Percentiles rank a stretch among this genome's conserved stretches.
Conservation (phyloP, 2,329 filamentous ascomycete genomes). For the Arthrobotrys conoides region DNA sequence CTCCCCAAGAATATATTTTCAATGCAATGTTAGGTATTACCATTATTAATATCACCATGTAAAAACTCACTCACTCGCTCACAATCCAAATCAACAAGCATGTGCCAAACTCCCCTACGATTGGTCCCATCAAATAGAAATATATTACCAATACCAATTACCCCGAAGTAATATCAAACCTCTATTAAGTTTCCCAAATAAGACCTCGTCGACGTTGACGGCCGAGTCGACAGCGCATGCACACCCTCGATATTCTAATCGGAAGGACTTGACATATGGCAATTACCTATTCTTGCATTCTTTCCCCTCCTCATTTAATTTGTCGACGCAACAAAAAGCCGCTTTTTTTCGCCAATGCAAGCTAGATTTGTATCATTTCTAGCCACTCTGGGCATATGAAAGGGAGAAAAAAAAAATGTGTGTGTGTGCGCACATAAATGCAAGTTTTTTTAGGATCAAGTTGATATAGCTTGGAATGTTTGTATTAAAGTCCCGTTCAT, state of each 20-base stretch:
- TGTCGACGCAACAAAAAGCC: no score
- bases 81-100: not conserved
- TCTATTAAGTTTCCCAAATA: not conserved
- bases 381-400: not conserved
- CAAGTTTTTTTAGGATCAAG: no score
- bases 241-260: constrained; percentile 3
- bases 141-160: constrained; percentile 2
- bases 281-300: constrained; percentile 9
- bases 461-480: not conserved
- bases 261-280: constrained; percentile 3
- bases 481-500: not conserved
- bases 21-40: not conserved
- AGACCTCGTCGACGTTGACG: not conserved
- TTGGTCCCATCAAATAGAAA: not conserved
- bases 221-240: constrained; percentile 13
- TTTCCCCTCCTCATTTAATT: no score
- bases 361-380: no score
- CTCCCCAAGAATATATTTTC: not conserved
- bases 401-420: no score
- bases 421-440: no score
- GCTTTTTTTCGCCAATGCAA: not conserved
- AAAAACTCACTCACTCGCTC: not conserved
- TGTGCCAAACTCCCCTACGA: not conserved
- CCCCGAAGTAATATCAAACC: not conserved
- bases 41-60: not conserved